phyloP scores from a whole-genome alignment of 2,329 filamentous ascomycete species.

The Juglanconis juglandina region DNA sequence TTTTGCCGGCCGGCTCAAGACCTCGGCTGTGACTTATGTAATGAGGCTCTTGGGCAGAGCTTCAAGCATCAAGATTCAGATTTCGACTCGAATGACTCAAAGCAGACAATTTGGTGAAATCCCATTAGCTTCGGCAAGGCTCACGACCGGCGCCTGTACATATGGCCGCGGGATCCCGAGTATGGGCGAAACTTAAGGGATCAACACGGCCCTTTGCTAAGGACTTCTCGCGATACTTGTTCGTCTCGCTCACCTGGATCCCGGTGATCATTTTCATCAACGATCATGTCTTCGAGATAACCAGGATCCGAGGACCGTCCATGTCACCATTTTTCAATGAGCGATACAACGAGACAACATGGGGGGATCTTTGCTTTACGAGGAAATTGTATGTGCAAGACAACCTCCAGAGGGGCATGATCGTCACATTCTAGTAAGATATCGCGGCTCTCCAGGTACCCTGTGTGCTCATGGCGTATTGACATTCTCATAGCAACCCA shows the following conservation, averaged over 20 bases:
- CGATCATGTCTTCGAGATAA: conserved; percentile 56
- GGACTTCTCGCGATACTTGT: conserved; percentile 42
- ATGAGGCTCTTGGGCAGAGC: neutral
- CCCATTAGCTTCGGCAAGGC: neutral
- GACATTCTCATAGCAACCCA: conserved; percentile 56
- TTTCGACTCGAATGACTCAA: neutral
- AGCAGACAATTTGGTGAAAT: neutral
- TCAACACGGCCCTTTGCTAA: conserved; percentile 24
- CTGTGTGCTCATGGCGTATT: neutral
- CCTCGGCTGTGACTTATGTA: neutral
- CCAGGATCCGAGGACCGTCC: conserved; percentile 57
- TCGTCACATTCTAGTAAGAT: conserved; percentile 65
- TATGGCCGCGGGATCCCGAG: conserved; percentile 11
- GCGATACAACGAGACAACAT: conserved; percentile 54
- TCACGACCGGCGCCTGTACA: neutral
- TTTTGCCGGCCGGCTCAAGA: conserved; percentile 2
- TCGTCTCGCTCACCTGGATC: conserved; percentile 58
- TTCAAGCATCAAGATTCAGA: neutral
- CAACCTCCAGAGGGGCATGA: conserved; percentile 65
- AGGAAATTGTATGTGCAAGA: conserved; percentile 57
- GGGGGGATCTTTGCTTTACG: conserved; percentile 55
- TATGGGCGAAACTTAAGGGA: conserved; percentile 12
- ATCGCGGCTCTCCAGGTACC: neutral
- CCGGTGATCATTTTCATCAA: conserved; percentile 62
- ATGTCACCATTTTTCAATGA: conserved; percentile 79